These are phyloP conservation scores for Coemansia sp. DNA, from an alignment of 192 early-diverging fungal genomes.

Conservation along the genomic window DNA sequence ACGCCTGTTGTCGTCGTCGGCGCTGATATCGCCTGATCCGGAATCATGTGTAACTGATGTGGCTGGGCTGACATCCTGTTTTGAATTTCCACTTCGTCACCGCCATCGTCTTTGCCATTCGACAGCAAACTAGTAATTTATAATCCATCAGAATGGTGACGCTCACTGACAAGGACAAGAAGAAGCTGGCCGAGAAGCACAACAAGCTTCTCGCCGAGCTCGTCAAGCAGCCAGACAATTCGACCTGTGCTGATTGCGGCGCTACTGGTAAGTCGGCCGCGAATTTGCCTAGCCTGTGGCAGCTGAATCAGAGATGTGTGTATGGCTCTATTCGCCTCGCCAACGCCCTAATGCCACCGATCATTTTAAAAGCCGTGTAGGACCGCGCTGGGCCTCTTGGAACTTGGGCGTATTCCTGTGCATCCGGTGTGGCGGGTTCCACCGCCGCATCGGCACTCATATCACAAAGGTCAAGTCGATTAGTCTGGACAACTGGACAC, in stretches of 20 bases:
- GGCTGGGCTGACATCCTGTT: no score
- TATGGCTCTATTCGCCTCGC: background rate
- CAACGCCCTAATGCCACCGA: background rate
- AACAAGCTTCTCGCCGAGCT: conserved; percentile 69
- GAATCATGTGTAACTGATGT: no score
- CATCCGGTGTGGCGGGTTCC: conserved; percentile 86
- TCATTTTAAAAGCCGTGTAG: conserved; percentile 44
- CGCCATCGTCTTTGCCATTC: background rate
- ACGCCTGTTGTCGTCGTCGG: no score
- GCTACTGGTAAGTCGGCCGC: conserved; percentile 60
- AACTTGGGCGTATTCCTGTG: conserved; percentile 94
- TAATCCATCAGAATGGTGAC: conserved; percentile 28
- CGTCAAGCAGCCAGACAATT: conserved; percentile 70
- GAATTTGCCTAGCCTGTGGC: background rate
- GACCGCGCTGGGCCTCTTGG: conserved; percentile 88
- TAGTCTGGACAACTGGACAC: conserved; percentile 87
- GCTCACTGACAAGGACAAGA: conserved; percentile 59
- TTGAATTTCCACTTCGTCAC: no score
- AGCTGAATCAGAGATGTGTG: no score
- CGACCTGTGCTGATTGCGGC: conserved; percentile 77
- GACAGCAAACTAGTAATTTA: background rate
- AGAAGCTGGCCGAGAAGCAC: conserved; percentile 70
- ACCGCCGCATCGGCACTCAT: conserved; percentile 86
- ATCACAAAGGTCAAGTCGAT: conserved; percentile 93
- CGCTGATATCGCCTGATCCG: no score